These are phyloP conservation scores for Suillus weaverae DNA, from an alignment of 768 basidiomycete species.

Conservation along the genomic window DNA sequence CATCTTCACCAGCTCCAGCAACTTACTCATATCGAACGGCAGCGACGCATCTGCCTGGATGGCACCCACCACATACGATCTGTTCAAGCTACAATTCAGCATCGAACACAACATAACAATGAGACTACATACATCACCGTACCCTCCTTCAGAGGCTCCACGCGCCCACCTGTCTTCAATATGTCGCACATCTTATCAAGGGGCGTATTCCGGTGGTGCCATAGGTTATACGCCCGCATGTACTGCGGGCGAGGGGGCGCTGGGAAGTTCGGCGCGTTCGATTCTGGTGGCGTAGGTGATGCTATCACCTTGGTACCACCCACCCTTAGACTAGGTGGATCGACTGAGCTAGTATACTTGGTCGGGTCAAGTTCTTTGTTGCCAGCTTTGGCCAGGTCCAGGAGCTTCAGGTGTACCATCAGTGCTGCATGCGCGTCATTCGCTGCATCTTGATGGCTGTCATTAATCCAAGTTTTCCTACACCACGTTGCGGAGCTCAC, in stretches of 20 bases:
- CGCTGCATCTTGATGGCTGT: conserved; percentile 42
- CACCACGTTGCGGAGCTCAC: conserved; percentile 22
- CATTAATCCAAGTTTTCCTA: neutral
- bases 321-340: conserved; percentile 6
- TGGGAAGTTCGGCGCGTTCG: neutral
- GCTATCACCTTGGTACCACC: neutral
- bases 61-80: conserved; percentile 45
- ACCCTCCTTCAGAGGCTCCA: conserved; percentile 44
- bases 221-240: conserved; percentile 46
- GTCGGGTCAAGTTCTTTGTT: conserved; percentile 18
- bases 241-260: conserved; percentile 37
- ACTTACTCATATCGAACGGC: conserved; percentile 34
- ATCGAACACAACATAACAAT: neutral
- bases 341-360: conserved; percentile 31
- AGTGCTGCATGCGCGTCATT: conserved; percentile 52
- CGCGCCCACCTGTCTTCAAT: conserved; percentile 30
- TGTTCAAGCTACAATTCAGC: conserved; percentile 15
- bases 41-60: conserved; percentile 40
- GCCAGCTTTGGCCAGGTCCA: conserved; percentile 29
- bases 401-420: conserved; percentile 41
- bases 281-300: neutral
- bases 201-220: conserved; percentile 37
- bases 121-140: conserved; percentile 45
- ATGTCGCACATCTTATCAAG: conserved; percentile 41
- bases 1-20: conserved; percentile 38